phyloP scores from a whole-genome alignment of 2,329 filamentous ascomycete genomes.

The Venturia oleaginea region DNA sequence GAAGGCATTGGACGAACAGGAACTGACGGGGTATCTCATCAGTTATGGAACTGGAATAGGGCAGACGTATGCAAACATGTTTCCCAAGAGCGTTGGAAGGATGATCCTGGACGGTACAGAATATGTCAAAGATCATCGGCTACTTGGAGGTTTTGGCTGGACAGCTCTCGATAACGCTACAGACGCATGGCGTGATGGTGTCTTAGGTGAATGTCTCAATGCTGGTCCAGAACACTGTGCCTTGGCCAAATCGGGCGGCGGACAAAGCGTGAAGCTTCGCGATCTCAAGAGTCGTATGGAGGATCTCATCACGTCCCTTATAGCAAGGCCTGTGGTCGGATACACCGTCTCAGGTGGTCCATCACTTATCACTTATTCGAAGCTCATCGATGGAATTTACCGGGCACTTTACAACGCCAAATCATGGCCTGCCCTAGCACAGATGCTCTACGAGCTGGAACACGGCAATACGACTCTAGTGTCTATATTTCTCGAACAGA shows the following conservation, averaged over 20 bases:
- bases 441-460: conserved; percentile 9
- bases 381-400: not conserved
- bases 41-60: conserved; percentile 44
- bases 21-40: conserved; percentile 6
- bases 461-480: conserved; percentile 4
- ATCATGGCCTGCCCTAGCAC: conserved; percentile 7
- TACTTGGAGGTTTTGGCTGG: conserved; percentile 4
- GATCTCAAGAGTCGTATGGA: not conserved
- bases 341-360: not conserved
- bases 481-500: not conserved
- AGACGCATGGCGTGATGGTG: conserved; percentile 4
- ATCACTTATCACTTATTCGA: conserved; percentile 7
- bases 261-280: not conserved
- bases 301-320: not conserved
- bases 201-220: conserved; percentile 2
- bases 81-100: conserved; percentile 39
- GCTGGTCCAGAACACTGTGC: conserved; percentile 8
- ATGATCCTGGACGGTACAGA: conserved; percentile 35
- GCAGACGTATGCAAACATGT: conserved; percentile 44
- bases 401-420: not conserved
- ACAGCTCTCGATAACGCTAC: conserved; percentile 9
- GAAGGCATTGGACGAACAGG: conserved; percentile 2
- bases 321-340: not conserved
- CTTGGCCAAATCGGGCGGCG: not conserved
- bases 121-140: conserved; percentile 1